Base-by-base conservation (phyloP, 345 rosid genomes). In the Cochlearia excelsa region DNA sequence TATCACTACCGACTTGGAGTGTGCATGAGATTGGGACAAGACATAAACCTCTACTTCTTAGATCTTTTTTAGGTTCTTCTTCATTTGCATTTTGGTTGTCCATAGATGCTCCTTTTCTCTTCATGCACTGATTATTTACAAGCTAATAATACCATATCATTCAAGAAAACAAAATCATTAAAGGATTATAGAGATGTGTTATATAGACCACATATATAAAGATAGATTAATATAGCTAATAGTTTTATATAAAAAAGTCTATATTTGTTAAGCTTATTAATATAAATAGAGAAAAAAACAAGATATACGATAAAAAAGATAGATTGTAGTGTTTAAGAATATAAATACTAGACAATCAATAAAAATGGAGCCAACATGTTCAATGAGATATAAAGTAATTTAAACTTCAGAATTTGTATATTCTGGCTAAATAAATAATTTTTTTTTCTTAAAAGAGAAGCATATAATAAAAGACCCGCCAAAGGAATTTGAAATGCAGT, bases 21-120 rank as follows among this genome's bases (percentile, higher is more conserved):
- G 90, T 87, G 81, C 88, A 90, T 0, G 97, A 87, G 46, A 89
- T 77, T 3, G 97, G 99, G 71, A 94, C 93, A 77, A 94, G 78
- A 73, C 99, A 90, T 72, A 94, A 59, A 61, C 99, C 99, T 76
- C 96, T 82, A 55, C 95, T 87, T 82, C 84, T 85, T 68, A 93
- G 81, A 65, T 89, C 95, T 72, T 68, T 82, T 75, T 79, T 72
- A 35, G 74, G 54, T 49, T 75, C 87, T 49, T 75, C 87, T 55
- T 82, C 84, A 42, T 68, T 48, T 44, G 68, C 51, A 48, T 78
- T 82, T 79, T 79, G 42, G 11, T 11, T 51, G 30, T 71, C 75
- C 8, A 66, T 47, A 26, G 61, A 54, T 9, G 77, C 75, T 67
- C 75, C 80, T 77, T 78, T 83, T 68, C 81, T 79, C 80, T 83